A percentile compares a stretch with the other conserved stretches of the same genome.
Evolutionary conservation across 805 yeast genomes (phyloP).

Genomic region (Candida corydali): DNA sequence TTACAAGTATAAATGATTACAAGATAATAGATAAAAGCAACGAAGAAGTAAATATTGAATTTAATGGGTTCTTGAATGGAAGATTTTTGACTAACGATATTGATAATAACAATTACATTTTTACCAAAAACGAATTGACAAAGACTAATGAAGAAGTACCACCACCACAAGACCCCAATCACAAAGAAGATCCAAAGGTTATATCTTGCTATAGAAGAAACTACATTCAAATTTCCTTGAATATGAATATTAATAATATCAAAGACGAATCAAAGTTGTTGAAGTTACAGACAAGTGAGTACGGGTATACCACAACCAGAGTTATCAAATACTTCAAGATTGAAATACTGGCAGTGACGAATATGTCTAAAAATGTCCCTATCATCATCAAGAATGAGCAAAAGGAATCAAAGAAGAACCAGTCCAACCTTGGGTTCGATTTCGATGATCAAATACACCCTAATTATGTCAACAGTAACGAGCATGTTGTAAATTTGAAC

Average conservation of each 20-base stretch:
- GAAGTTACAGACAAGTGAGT: conserved; percentile 30
- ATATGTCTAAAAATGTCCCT: conserved; percentile 29
- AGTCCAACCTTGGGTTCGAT: conserved; percentile 3
- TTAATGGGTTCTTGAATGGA: conserved; percentile 40
- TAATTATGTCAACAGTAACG: conserved; percentile 15
- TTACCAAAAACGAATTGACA: conserved; percentile 12
- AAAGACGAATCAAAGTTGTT: conserved; percentile 22
- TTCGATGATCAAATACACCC: conserved; percentile 15
- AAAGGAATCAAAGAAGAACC: conserved; percentile 15
- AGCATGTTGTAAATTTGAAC: conserved; percentile 24
- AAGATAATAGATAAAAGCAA: conserved; percentile 27
- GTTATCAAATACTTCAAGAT: conserved; percentile 35
- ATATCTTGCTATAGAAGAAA: conserved; percentile 45
- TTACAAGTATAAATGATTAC: conserved; percentile 14
- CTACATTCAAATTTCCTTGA: conserved; percentile 31
- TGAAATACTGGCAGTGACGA: conserved; percentile 34
- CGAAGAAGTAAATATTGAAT: conserved; percentile 20
- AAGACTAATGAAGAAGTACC: not conserved
- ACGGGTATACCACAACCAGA: conserved; percentile 33
- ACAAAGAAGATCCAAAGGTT: conserved; percentile 29
- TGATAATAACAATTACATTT: conserved; percentile 33
- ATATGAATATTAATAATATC: conserved; percentile 26
- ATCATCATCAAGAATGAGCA: conserved; percentile 20
- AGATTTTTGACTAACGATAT: conserved; percentile 37
- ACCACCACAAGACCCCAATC: not conserved